These are phyloP conservation scores for Thermoascus crustaceus DNA, from an alignment of 2,329 filamentous ascomycete genomes.

Conservation along the genomic window DNA sequence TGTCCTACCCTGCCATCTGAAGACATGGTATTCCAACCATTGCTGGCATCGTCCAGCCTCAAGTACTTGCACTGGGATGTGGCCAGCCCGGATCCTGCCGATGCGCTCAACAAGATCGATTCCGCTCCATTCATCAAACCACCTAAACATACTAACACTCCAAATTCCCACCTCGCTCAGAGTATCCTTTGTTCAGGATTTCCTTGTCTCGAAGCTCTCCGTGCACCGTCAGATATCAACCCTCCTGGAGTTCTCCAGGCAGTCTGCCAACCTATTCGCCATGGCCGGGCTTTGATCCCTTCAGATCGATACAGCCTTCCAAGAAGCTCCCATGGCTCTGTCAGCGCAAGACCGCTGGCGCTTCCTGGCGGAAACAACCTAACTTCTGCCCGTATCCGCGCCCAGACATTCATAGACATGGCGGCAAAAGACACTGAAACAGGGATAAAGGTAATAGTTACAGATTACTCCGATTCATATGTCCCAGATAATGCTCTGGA, in stretches of 20 bases:
- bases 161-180: constrained; percentile 37
- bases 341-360: constrained; percentile 32
- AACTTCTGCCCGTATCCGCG: constrained; percentile 37
- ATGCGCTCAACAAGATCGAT: constrained; percentile 31
- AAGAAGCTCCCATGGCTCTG: constrained; percentile 35
- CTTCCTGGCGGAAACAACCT: constrained; percentile 37
- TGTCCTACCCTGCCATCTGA: constrained; percentile 39
- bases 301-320: constrained; percentile 35
- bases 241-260: constrained; percentile 37
- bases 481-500: constrained; percentile 26
- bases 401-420: constrained; percentile 38
- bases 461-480: constrained; percentile 33
- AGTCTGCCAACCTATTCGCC: constrained; percentile 33
- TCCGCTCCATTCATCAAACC: constrained; percentile 29
- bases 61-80: constrained; percentile 51
- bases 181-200: constrained; percentile 37
- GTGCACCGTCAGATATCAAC: constrained; percentile 37
- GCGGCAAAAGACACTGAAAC: constrained; percentile 32
- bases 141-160: constrained; percentile 25
- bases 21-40: constrained; percentile 38
- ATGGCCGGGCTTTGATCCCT: constrained; percentile 31
- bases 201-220: constrained; percentile 30
- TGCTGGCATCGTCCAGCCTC: constrained; percentile 43
- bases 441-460: constrained; percentile 33
- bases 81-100: constrained; percentile 29